Evolutionary conservation across 2,329 filamentous ascomycete genomes (phyloP), one percentile per base, ranked within the genome.

Genomic region (Teratosphaeria pseudoeucalypti): DNA sequence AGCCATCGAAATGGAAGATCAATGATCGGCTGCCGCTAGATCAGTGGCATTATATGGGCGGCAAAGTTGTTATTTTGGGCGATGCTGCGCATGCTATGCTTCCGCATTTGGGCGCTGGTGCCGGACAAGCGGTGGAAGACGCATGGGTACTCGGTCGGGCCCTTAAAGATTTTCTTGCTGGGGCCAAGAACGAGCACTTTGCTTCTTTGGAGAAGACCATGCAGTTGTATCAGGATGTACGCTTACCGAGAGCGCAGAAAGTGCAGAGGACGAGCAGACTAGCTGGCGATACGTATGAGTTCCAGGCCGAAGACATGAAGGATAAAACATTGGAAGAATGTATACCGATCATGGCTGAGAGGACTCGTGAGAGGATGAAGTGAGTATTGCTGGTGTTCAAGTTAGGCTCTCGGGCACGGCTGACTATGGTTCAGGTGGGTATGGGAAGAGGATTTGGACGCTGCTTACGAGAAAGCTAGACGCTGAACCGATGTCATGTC

Each of bases 21-120:
- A 69, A 67, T 49, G 66, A 68, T 52, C 62, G 65, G 3, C 58
- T 62, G 23, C 64, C 64, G 11, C 55, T 74, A 59, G 34, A 73
- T 67, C 7, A 77, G 76, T 72, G 69, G 70, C 62, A 64, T 64
- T 77, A 80, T 2, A 78, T 78, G 16, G 62, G 60, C 5, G 74
- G 73, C 2, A 72, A 73, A 43, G 73, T 78, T 11, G 70, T 75
- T 0, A 74, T 86, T 2, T 70, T 83, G 0, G 85, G 84, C 14
- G 84, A 87, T 65, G 83, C 84, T 0, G 85, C 84, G 0, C 84
- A 87, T 67, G 83, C 83, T 0, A 81, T 81, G 47, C 81, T 82
- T 0, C 84, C 84, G 14, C 65, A 70, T 78, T 2, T 66, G 79
- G 52, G 70, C 0, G 57, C 57, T 37, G 57, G 57, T 16, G 76